phyloP scores from a whole-genome alignment of 192 early-diverging fungal genomes.

The Anaeromyces robustus region DNA sequence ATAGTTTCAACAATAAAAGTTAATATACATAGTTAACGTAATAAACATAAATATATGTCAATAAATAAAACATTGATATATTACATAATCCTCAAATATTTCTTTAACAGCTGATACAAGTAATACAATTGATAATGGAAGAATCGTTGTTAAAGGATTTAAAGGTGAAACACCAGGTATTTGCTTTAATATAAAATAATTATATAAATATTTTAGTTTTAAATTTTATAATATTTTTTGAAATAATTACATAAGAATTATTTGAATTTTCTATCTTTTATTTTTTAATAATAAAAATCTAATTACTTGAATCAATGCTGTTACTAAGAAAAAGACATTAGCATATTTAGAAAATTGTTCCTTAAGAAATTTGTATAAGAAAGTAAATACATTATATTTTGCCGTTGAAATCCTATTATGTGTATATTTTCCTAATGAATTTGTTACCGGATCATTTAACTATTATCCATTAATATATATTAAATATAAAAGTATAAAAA shows the following conservation, averaged over 20 bases:
- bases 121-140: slow-evolving; percentile 68
- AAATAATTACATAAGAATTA: no score
- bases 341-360: slow-evolving; percentile 99
- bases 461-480: no score
- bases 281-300: no score
- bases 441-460: not conserved
- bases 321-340: slow-evolving; percentile 98
- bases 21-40: no score
- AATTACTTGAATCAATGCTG: slow-evolving; percentile 75
- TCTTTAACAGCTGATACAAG: slow-evolving; percentile 86
- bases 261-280: no score
- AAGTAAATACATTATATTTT: slow-evolving; percentile 89
- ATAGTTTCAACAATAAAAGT: no score
- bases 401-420: slow-evolving; percentile 89
- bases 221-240: no score
- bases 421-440: not conserved
- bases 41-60: no score
- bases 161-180: slow-evolving; percentile 88
- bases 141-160: slow-evolving; percentile 72
- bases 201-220: no score
- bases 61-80: slow-evolving; percentile 14
- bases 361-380: slow-evolving; percentile 85
- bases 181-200: slow-evolving; percentile 50
- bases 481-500: no score
- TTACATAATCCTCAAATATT: slow-evolving; percentile 63